Evolutionary conservation across 225 moss, liverwort and hornwort species (phyloP), one percentile per base, ranked within the genome.

Genomic region (Pseudisothecium myosuroides): DNA sequence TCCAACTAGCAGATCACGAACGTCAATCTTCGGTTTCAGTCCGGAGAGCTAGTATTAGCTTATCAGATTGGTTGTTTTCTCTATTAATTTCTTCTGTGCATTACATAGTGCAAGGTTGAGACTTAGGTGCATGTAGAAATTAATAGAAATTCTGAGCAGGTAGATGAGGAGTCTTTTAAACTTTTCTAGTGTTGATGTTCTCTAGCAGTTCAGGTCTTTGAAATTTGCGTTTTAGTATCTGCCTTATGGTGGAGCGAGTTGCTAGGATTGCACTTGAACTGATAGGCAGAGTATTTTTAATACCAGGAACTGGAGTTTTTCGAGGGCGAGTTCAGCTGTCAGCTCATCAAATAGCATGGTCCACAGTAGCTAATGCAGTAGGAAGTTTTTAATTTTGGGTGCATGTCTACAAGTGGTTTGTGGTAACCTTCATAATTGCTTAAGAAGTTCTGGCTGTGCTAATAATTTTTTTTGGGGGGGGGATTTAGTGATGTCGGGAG

Each of bases 401-500:
- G 86, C 36, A 12, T 83, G 78, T 87, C 19, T 52, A 37, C 47
- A 45, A 80, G 28, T 73, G 58, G 49, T 65, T 84, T 81, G 67
- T 80, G 84, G 68, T 67, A 60, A 72, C 49, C 43, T 82, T 88
- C 37, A 17, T 68, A 80, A 20, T 76, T 23, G 28, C 32, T 16
- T 49, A 47, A 26, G 81, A 55, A 81, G 73, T 88, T 82, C 45
- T 43, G 60, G 34, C 58, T 85, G n/a, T 85, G 55, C 87, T 89
- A 76, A 89, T n/a, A 19, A 64, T 71, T 41, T n/a, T 41, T 56
- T 37, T 81, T 32, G 32, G 9, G 21, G 21, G 28, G 27, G 27
- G 50, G 47, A 43, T 92, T 69, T 89, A 99, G 97, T 99, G 98
- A 99, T 99, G 97, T 99, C 98, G 55, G 96, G 96, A 80, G 96